Evolutionary conservation across 495 filamentous ascomycete species (phyloP), one percentile per base, ranked within the genome.

Genomic region (Aspergillus mulundensis): DNA sequence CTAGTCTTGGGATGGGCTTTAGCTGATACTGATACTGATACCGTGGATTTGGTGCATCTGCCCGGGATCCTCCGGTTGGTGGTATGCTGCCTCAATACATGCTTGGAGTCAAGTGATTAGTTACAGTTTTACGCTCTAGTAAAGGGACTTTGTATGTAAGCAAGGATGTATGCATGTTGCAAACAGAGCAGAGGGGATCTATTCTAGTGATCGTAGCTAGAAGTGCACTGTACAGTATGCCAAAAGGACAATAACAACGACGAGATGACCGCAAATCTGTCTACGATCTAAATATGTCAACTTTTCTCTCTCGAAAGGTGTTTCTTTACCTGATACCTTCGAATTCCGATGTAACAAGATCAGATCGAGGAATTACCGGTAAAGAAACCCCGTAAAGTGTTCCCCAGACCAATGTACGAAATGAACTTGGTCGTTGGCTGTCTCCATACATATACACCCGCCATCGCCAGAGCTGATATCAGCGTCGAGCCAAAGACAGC

Each of bases 361-460:
- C 25, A 28, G 25, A 28, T 28, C 25, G 25, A 28, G 25, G 25
- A 28, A 28, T 3, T 8, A 28, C 25, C 32, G 7, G 32, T 36
- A 36, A 14, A 57, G 61, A 40, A 57, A 23, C 39, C 30, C 7
- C 38, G 50, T 40, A 56, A 30, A 14, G 51, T n/a, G 7, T 21
- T 8, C 25, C 46, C 53, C 18, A 66, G 21, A 16, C 56, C 30
- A 12, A 46, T 21, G 16, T 48, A 15, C 18, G 58, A 57, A 8
- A 42, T 58, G 46, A 61, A 19, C 12, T 32, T 36, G 23, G 15
- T 25, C 32, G 32, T 36, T 56, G 73, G 70, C 46, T 64, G 55
- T 32, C 57, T 76, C 70, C 67, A 75, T 39, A 67, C 39, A 41
- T 71, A 41, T 1, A 76, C 46, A 0, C 70, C 63, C 5, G 64